Evolutionary conservation across 768 basidiomycete species (phyloP).

Genomic region (Leucosporidium creatinivorum): DNA sequence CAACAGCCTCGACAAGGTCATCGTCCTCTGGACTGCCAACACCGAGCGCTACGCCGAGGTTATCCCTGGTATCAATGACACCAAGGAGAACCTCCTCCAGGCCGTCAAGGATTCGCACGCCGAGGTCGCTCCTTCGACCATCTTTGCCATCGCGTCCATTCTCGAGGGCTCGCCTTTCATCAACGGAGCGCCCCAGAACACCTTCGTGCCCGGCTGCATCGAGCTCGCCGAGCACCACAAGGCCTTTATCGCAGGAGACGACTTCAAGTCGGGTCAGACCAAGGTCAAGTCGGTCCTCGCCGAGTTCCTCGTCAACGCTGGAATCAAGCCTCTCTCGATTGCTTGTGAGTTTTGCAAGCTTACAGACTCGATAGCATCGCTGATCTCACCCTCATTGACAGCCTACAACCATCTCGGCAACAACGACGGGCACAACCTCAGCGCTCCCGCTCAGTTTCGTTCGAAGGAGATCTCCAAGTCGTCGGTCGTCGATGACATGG

Average conservation of each 20-base stretch:
- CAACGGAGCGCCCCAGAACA: constrained; percentile 98
- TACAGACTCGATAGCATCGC: too few relatives aligned
- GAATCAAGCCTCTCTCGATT: constrained; percentile 94
- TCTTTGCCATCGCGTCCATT: constrained; percentile 92
- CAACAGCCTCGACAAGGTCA: constrained; percentile 72
- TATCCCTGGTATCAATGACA: constrained; percentile 90
- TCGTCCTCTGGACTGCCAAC: constrained; percentile 97
- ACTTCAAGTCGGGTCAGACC: constrained; percentile 88
- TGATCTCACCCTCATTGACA: too few relatives aligned
- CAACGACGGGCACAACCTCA: constrained; percentile 91
- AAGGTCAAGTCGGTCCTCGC: constrained; percentile 94
- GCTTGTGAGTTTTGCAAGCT: constrained; percentile 46
- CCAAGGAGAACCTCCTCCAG: constrained; percentile 72
- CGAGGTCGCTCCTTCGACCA: constrained; percentile 91
- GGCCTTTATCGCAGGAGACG: constrained; percentile 94
- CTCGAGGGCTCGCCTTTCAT: constrained; percentile 87
- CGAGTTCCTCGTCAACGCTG: constrained; percentile 97
- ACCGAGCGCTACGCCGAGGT: constrained; percentile 96
- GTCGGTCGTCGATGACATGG: constrained; percentile 97
- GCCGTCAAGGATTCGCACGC: constrained; percentile 76
- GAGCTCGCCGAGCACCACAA: constrained; percentile 79
- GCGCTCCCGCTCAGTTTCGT: constrained; percentile 85
- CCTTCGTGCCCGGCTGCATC: constrained; percentile 92
- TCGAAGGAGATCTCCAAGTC: constrained; percentile 98
- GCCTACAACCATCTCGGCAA: constrained; percentile 97